Percentiles rank a stretch among this genome's conserved stretches.
phyloP scores from a whole-genome alignment of 176 grass and related monocot species.

The Puccinellia tenuiflora region DNA sequence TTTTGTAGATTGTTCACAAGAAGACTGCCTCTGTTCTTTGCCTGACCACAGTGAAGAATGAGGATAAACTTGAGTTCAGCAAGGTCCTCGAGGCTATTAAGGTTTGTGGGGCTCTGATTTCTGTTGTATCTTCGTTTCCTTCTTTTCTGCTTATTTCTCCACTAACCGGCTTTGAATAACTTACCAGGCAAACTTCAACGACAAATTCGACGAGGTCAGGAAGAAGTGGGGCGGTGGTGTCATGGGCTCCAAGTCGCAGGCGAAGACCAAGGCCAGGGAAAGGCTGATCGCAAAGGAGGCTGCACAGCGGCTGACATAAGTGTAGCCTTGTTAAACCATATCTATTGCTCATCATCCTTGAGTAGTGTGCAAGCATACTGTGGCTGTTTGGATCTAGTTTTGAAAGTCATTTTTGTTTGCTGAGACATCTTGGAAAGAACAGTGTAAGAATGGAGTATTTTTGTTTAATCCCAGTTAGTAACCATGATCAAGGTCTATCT shows the following conservation, averaged over 20 bases:
- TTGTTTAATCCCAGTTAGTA: neutral
- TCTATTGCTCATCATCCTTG: neutral
- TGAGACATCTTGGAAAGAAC: slow-evolving; percentile 10
- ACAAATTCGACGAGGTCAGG: slow-evolving; percentile 48
- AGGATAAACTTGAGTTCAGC: slow-evolving; percentile 57
- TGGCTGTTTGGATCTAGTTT: slow-evolving; percentile 17
- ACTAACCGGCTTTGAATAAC: neutral
- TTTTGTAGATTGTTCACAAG: slow-evolving; percentile 48
- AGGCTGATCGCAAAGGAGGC: slow-evolving; percentile 40
- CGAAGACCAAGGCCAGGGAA: slow-evolving; percentile 49
- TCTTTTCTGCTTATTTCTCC: neutral
- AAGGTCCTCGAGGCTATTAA: slow-evolving; percentile 52
- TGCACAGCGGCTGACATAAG: slow-evolving; percentile 43
- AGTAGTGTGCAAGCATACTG: slow-evolving; percentile 4
- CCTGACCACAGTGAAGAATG: slow-evolving; percentile 47
- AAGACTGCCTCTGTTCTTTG: slow-evolving; percentile 49
- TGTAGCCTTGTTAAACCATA: neutral
- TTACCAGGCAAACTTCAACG: slow-evolving; percentile 39
- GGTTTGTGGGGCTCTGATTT: neutral
- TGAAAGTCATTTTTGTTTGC: slow-evolving; percentile 20
- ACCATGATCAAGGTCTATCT: neutral
- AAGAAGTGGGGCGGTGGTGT: slow-evolving; percentile 52
- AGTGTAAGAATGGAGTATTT: slow-evolving; percentile 17
- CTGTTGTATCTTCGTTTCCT: neutral
- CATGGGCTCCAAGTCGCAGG: slow-evolving; percentile 48